These are phyloP conservation scores for Phyllostachys edulis DNA, from an alignment of 176 grass and related monocot genomes.

Conservation along the genomic window DNA sequence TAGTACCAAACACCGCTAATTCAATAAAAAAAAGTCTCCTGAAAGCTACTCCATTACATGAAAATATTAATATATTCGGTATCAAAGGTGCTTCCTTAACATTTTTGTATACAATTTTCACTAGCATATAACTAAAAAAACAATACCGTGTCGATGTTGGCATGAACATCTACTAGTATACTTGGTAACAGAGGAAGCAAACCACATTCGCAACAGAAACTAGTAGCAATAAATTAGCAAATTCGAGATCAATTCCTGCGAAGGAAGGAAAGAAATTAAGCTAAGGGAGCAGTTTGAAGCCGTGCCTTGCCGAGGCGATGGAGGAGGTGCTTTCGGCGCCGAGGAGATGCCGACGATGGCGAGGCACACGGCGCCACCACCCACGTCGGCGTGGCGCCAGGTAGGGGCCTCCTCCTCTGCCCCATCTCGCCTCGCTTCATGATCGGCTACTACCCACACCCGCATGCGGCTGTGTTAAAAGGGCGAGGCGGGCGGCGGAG, in stretches of 20 bases:
- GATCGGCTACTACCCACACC: neutral
- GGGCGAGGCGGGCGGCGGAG: too few species aligned
- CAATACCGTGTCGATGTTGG: neutral
- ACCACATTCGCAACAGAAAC: neutral
- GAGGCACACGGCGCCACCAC: constrained; percentile 53
- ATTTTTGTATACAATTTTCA: neutral
- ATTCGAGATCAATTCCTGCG: too few species aligned
- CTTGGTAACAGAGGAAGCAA: too few species aligned
- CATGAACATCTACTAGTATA: too few species aligned
- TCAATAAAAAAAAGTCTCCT: neutral
- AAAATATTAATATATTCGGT: neutral
- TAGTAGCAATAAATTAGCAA: neutral
- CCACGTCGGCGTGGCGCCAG: constrained; percentile 62
- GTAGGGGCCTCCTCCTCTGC: neutral
- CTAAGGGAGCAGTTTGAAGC: too few species aligned
- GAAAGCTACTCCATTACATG: neutral
- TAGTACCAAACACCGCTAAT: neutral
- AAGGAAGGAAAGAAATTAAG: neutral
- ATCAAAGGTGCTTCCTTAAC: neutral
- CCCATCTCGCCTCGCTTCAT: neutral
- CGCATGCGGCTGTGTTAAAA: too few species aligned
- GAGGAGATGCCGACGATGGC: constrained; percentile 67
- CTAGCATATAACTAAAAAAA: neutral
- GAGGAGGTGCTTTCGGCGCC: constrained; percentile 53
- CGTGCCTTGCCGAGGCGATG: constrained; percentile 65